phyloP scores from a whole-genome alignment of 2,329 filamentous ascomycete genomes.

The Beauveria varroae region DNA sequence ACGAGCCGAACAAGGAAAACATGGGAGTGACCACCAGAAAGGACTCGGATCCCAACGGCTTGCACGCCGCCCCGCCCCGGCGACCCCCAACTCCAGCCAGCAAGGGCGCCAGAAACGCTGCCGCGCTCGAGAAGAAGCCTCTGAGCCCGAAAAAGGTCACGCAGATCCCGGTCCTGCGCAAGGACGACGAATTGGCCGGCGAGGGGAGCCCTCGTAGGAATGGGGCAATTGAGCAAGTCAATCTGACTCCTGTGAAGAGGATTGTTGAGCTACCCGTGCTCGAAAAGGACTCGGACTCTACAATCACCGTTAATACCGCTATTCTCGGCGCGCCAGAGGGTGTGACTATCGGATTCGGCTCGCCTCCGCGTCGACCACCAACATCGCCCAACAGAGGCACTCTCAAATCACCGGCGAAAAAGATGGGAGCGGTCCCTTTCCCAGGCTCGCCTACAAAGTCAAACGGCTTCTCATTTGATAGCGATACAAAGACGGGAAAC shows the following conservation, averaged over 20 bases:
- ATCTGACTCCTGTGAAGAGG: constrained; percentile 37
- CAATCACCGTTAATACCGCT: constrained; percentile 22
- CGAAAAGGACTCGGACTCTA: constrained; percentile 17
- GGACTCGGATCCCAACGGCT: constrained; percentile 25
- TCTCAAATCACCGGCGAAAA: constrained; percentile 49
- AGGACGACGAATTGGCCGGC: constrained; percentile 42
- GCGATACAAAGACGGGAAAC: background rate
- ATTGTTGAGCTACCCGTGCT: constrained; percentile 10
- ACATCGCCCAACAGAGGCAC: constrained; percentile 46
- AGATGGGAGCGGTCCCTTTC: constrained; percentile 23
- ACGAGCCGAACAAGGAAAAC: constrained; percentile 60
- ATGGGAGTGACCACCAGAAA: constrained; percentile 37
- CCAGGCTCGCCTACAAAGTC: constrained; percentile 27
- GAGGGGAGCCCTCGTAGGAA: constrained; percentile 51
- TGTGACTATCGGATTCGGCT: constrained; percentile 35
- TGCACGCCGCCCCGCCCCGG: constrained; percentile 38
- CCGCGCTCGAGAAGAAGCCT: constrained; percentile 38
- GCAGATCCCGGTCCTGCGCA: constrained; percentile 40
- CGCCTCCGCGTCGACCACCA: constrained; percentile 48
- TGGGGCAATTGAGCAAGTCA: background rate
- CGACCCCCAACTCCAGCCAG: constrained; percentile 23
- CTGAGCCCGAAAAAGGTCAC: constrained; percentile 60
- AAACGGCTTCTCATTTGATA: background rate
- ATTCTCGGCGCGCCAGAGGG: constrained; percentile 29
- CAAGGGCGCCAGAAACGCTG: constrained; percentile 27